Evolutionary conservation across 192 early-diverging fungal genomes (phyloP), one percentile per base, ranked within the genome.

Genomic region (Spizellomyces sp.): DNA sequence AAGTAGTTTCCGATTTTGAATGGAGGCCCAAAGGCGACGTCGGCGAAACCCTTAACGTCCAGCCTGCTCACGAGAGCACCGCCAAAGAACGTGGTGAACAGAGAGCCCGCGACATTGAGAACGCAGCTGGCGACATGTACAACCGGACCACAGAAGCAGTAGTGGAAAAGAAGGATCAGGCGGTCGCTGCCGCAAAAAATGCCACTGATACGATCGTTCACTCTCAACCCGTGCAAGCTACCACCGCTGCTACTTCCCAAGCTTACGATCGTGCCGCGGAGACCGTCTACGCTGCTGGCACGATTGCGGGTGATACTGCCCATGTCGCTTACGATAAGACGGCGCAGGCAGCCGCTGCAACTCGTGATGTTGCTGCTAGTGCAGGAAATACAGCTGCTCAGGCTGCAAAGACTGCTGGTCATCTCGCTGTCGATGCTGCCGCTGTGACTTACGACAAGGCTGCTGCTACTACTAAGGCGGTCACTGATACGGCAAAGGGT

Each of bases 401-500:
- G 15, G 70, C 44, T 54, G 70, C 62, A 6, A 45, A 12, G 5
- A 12, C 19, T 41, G 65, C 65, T 27, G 59, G 19, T 41, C 70
- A 44, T 47, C 64, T 69, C 12, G 62, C 61, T 3, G 52, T 63
- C 47, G 59, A 70, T 48, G 71, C 67, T 58, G 63, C 74, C 27
- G 67, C 66, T 46, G 52, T 66, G 22, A 69, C 67, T 58, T 67
- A 56, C 42, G 54, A 59, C 66, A 66, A 61, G 21, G 68, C 44
- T 6, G 70, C 69, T 17, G 67, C 10, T 36, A 65, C 19, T 0
- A 46, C 66, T 41, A 69, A 58, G 22, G 64, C 64, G 6, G 74
- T 65, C 36, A 64, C 65, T 60, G 68, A 57, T 43, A 58, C 59
- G 45, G 74, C 64, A 27, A 73, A 79, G 60, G 63, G 69, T 67